These are phyloP conservation scores for Spathaspora boniae DNA, from an alignment of 805 yeast species.

Conservation along the genomic window DNA sequence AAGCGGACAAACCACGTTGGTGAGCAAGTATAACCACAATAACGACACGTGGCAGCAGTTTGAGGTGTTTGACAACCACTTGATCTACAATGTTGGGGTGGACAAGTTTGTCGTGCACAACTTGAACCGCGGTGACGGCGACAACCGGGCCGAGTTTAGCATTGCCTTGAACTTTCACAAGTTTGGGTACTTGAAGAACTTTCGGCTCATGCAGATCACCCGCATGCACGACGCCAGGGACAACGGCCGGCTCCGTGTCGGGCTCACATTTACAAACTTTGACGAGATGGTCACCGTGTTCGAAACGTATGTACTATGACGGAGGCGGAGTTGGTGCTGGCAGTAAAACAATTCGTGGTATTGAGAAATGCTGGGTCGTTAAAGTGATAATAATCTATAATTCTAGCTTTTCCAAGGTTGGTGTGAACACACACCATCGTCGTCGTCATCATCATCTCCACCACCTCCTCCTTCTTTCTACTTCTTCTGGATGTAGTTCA, in stretches of 20 bases:
- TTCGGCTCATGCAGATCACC: constrained; percentile 6
- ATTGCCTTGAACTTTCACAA: constrained; percentile 5
- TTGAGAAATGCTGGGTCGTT: no score
- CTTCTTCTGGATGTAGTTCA: constrained; percentile 27
- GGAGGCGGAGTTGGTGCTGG: no score
- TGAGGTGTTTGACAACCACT: constrained; percentile 8
- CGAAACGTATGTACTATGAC: constrained; percentile 7
- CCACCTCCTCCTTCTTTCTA: constrained; percentile 1
- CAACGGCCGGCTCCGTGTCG: constrained; percentile 5
- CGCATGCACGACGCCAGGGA: constrained; percentile 3
- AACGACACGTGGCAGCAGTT: constrained; percentile 9
- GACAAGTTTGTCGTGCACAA: constrained; percentile 7
- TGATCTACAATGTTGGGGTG: constrained; percentile 5
- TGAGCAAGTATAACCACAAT: constrained; percentile 7
- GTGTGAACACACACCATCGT: no score
- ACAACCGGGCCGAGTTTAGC: not conserved
- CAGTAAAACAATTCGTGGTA: no score
- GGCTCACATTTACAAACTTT: constrained; percentile 6
- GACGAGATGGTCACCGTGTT: constrained; percentile 6
- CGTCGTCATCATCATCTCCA: no score
- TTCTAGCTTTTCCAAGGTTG: no score
- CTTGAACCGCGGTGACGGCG: constrained; percentile 5
- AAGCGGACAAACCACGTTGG: not conserved
- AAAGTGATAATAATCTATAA: no score
- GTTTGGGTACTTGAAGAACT: constrained; percentile 8